Evolutionary conservation across 2,329 filamentous ascomycete species (phyloP), one percentile per base, ranked within the genome.

Genomic region (Trichoderma atroviride): DNA sequence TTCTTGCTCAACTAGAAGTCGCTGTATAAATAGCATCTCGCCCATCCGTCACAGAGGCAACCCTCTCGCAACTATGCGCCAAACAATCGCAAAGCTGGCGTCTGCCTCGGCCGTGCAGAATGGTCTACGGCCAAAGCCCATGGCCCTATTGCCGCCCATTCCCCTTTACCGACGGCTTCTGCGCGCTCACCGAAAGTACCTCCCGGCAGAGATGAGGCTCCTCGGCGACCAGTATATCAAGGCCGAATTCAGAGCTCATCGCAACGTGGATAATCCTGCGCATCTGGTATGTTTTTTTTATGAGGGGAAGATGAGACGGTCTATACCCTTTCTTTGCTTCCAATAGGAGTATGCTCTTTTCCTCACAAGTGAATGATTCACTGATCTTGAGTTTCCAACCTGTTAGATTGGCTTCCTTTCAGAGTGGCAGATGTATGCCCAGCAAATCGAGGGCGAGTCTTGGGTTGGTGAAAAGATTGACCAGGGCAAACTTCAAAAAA

Each of bases 351-450:
- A 5, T 13, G 14, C 16, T 7, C 16, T n/a, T 43, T 55, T 55
- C 29, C 14, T 55, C 13, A 16, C 1, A 27, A 37, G 5, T 22
- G 5, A 14, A 5, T 29, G 13, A 47, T n/a, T 67, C 29, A 59
- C 40, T 52, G 35, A 24, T 27, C 35, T 24, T 50, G 5, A 59
- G 19, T 13, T 35, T 27, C 3, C 13, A 40, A 64, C 27, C 52
- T 37, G 5, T 43, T 73, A 97, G 93, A 93, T 98, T 75, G 96
- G 95, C 1, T 99, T 99, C 79, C 85, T 99, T 74, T 95, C 92
- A 0, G 94, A 98, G 80, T 99, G 95, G 95, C 96, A 99, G 80
- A 83, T 93, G 64, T 99, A 98, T 77, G 94, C 94, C 2, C 95
- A 99, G 78, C 90, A 93, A 78, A 83, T 99, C 19, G 95, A 98